Evolutionary conservation across 2,329 filamentous ascomycete species (phyloP).

Genomic region (Pochonia chlamydosporia): DNA sequence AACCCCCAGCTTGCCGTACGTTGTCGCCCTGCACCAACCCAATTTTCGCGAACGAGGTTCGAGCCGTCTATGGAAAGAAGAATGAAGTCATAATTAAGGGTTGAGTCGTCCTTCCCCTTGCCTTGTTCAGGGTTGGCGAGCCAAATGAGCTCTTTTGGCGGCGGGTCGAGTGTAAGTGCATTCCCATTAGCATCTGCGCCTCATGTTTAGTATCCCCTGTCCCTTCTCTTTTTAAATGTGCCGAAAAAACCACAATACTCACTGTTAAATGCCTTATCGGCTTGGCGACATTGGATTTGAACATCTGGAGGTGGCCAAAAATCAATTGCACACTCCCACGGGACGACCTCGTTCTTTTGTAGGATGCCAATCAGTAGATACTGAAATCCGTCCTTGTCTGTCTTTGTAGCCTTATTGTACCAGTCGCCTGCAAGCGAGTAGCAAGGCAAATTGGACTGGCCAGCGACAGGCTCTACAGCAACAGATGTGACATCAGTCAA

Average conservation of each 20-base stretch:
- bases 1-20: constrained; percentile 9
- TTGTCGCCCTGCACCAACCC: constrained; percentile 9
- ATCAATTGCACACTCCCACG: constrained; percentile 15
- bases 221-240: no score
- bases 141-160: constrained; percentile 13
- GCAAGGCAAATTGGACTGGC: constrained; percentile 10
- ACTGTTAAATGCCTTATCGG: constrained; percentile 11
- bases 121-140: constrained; percentile 6
- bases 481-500: constrained; percentile 10
- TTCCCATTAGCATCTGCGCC: constrained; percentile 10
- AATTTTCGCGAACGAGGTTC: constrained; percentile 10
- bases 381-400: not conserved
- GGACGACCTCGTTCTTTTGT: constrained; percentile 8
- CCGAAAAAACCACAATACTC: not conserved
- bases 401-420: not conserved
- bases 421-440: constrained; percentile 16
- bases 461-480: constrained; percentile 4
- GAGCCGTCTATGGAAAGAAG: constrained; percentile 11
- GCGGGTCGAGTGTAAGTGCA: constrained; percentile 2
- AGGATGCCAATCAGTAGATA: constrained; percentile 13
- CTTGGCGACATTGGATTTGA: constrained; percentile 10
- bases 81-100: constrained; percentile 10
- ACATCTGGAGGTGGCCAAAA: constrained; percentile 9
- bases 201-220: no score
- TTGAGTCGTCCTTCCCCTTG: not conserved